Percentiles rank a stretch among this genome's conserved stretches.
Conservation (phyloP, 2,329 filamentous ascomycete genomes). For the Leptosphaerulina australis region DNA sequence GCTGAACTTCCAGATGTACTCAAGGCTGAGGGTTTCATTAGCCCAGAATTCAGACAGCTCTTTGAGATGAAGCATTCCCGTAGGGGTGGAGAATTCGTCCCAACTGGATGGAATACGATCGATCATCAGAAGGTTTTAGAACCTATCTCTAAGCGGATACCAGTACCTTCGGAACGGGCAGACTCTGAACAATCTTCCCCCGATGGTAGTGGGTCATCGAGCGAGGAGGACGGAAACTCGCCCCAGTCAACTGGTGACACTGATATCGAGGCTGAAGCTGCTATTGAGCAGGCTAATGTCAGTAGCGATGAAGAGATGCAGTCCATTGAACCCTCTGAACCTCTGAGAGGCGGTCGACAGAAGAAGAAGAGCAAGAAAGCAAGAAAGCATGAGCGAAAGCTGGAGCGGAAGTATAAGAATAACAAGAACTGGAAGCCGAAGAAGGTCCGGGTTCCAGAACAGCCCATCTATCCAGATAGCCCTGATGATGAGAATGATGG, state of each 20-base stretch:
- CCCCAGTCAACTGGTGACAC: conserved; percentile 37
- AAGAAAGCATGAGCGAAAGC: conserved; percentile 37
- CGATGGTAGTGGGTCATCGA: conserved; percentile 32
- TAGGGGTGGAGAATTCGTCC: conserved; percentile 62
- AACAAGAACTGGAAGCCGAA: conserved; percentile 45
- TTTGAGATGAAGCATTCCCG: conserved; percentile 76
- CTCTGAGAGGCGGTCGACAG: conserved; percentile 36
- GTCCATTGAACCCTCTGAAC: conserved; percentile 34
- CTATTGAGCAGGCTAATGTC: conserved; percentile 39
- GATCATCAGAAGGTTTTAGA: conserved; percentile 66
- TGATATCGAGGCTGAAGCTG: conserved; percentile 21
- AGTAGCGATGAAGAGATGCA: conserved; percentile 48
- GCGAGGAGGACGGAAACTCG: conserved; percentile 44
- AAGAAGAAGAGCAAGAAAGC: conserved; percentile 43
- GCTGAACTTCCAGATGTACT: conserved; percentile 52
- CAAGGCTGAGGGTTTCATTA: conserved; percentile 63
- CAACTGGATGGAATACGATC: conserved; percentile 71
- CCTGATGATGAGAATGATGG: conserved; percentile 57
- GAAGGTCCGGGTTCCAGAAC: conserved; percentile 40
- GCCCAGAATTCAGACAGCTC: conserved; percentile 65
- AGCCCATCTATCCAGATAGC: conserved; percentile 39
- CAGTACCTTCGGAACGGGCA: conserved; percentile 37
- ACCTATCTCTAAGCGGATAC: conserved; percentile 57
- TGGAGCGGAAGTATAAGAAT: conserved; percentile 37
- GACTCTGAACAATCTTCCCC: conserved; percentile 43